These are phyloP conservation scores for Circinella umbellata DNA, from an alignment of 371 early-diverging fungal species.

Conservation along the genomic window DNA sequence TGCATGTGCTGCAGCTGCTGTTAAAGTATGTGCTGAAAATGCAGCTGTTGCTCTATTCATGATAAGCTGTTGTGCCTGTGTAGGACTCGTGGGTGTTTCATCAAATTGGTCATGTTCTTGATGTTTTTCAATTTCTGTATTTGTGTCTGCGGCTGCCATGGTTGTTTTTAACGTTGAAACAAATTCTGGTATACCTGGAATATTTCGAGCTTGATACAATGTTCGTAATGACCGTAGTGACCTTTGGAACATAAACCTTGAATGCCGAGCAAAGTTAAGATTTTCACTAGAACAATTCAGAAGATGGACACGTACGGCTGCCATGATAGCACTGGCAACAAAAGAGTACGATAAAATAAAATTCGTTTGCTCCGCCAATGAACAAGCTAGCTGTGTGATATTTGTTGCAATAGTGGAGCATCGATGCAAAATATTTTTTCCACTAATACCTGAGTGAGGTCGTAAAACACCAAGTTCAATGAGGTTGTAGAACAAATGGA, in stretches of 20 bases:
- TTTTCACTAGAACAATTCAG: slow-evolving; percentile 37
- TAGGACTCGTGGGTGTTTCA: background rate
- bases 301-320: slow-evolving; percentile 44
- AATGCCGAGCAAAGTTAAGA: slow-evolving; percentile 30
- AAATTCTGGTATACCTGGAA: slow-evolving; percentile 32
- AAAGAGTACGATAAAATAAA: slow-evolving; percentile 28
- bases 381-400: slow-evolving; percentile 30
- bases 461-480: slow-evolving; percentile 27
- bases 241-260: slow-evolving; percentile 45
- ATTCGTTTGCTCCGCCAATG: slow-evolving; percentile 24
- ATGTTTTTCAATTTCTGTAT: background rate
- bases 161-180: slow-evolving; percentile 17
- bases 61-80: background rate
- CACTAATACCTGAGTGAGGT: slow-evolving; percentile 22
- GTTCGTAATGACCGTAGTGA: slow-evolving; percentile 29
- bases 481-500: slow-evolving; percentile 37
- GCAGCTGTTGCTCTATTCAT: slow-evolving; percentile 1
- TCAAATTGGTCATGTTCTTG: background rate
- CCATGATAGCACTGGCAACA: slow-evolving; percentile 35
- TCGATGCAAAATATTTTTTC: slow-evolving; percentile 22
- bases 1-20: background rate
- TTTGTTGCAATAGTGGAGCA: slow-evolving; percentile 33
- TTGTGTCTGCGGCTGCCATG: slow-evolving; percentile 9
- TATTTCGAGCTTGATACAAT: slow-evolving; percentile 19
- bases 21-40: background rate